These are phyloP conservation scores for Alternaria metachromatica DNA, from an alignment of 2,329 filamentous ascomycete genomes.

Conservation along the genomic window DNA sequence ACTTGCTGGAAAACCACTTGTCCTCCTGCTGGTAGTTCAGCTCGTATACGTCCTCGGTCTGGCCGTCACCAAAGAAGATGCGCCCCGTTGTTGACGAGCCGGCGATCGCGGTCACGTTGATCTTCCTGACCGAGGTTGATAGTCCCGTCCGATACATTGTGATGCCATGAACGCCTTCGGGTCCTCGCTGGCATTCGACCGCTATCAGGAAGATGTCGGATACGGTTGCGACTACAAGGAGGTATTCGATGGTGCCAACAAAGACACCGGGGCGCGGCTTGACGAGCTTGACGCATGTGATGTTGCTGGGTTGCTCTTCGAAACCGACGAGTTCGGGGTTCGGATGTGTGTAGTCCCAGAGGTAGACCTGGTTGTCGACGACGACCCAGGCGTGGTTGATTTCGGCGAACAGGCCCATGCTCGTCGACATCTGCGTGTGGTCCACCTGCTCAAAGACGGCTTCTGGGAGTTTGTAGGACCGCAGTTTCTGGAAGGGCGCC, in stretches of 20 bases:
- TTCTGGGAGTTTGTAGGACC: conserved; percentile 89
- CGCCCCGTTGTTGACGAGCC: conserved; percentile 80
- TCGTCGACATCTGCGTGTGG: conserved; percentile 81
- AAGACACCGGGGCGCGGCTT: conserved; percentile 88
- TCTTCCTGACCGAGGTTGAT: conserved; percentile 75
- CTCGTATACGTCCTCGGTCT: conserved; percentile 88
- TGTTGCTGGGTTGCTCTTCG: conserved; percentile 86
- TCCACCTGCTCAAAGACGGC: conserved; percentile 94
- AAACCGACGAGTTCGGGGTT: conserved; percentile 91
- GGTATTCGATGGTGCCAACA: conserved; percentile 80
- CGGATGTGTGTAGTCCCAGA: conserved; percentile 97
- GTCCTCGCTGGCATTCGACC: conserved; percentile 69
- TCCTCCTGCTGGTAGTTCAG: conserved; percentile 97
- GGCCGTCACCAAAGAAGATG: conserved; percentile 87
- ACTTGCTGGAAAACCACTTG: conserved; percentile 91
- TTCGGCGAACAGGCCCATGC: conserved; percentile 94
- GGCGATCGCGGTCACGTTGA: conserved; percentile 78
- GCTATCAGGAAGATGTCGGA: conserved; percentile 87
- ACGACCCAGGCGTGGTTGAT: conserved; percentile 94
- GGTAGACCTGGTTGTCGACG: conserved; percentile 93
- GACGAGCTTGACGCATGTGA: conserved; percentile 88
- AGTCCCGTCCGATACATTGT: conserved; percentile 89
- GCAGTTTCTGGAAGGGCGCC: conserved; percentile 87
- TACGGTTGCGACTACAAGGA: conserved; percentile 87
- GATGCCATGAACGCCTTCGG: conserved; percentile 73